Base-by-base conservation (phyloP, 139 green algal species). In the Marvania coccoides region DNA sequence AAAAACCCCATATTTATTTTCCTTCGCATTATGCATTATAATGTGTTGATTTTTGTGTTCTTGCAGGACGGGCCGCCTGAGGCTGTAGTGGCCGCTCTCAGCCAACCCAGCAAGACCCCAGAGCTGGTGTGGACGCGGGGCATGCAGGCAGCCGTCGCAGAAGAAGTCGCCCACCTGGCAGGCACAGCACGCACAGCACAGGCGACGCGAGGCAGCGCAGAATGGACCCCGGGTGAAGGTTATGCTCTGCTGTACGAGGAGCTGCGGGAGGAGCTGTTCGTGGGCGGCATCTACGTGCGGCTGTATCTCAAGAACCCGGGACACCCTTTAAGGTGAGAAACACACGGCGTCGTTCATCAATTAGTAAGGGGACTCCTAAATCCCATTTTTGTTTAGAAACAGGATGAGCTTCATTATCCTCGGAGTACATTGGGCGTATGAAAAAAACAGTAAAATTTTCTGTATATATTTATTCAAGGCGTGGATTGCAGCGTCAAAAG, bases 281-380 rank as follows among this genome's bases (percentile, higher is more conserved):
- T 96, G 7, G 91, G 88, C 3, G 90, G 90, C 31, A 87, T 97
- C 29, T 96, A 97, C 66, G 75, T 97, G 38, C 79, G 85, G 9
- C 78, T 95, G 24, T 97, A 89, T 81, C 80, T 97, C 19, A 90
- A 91, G 31, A 75, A 90, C 68, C 90, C 91, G 5, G 62, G 72
- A 30, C 87, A 82, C 69, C 82, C 90, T 6, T 75, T 97, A 40
- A 74, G 87, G 48, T 65, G 66, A 24, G 34, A 1, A n/a, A n/a
- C n/a, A n/a, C n/a, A n/a, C n/a, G n/a, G n/a, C 5, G 15, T 7
- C n/a, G 37, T 15, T 33, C 9, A 15, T 7, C 19, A n/a, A 57
- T n/a, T n/a, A n/a, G n/a, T n/a, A n/a, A n/a, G n/a, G n/a, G n/a
- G n/a, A n/a, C n/a, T n/a, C n/a, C n/a, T n/a, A n/a, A n/a, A n/a